phyloP scores from a whole-genome alignment of 306 rosid genomes.

The Hippophae gyantsensis region DNA sequence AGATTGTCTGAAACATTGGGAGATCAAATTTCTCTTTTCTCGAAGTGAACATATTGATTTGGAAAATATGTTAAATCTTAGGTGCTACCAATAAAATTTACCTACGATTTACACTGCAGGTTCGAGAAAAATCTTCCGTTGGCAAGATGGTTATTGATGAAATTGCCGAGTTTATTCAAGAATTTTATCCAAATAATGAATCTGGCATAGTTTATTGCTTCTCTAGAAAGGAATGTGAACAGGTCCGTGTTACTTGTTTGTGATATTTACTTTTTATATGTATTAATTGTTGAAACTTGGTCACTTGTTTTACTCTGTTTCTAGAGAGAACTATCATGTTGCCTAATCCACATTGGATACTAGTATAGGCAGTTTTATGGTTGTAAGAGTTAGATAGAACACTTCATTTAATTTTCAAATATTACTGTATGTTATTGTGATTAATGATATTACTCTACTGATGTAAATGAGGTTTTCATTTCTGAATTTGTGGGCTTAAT shows the following conservation, averaged over 20 bases:
- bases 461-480: background rate
- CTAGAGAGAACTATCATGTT: background rate
- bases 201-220: conserved; percentile 95
- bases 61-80: too few species aligned
- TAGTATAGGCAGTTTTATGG: background rate
- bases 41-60: too few species aligned
- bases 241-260: conserved; percentile 34
- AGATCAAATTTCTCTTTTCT: too few species aligned
- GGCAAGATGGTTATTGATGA: conserved; percentile 71
- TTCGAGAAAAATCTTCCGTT: conserved; percentile 77
- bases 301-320: background rate
- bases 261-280: conserved; percentile 4
- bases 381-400: background rate
- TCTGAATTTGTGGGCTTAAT: background rate
- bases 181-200: conserved; percentile 62
- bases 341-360: background rate
- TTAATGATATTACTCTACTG: background rate
- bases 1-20: too few species aligned
- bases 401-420: too few species aligned
- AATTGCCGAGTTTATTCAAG: conserved; percentile 63
- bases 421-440: too few species aligned
- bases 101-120: conserved; percentile 28
- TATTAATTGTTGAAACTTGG: background rate
- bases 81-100: too few species aligned
- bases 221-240: conserved; percentile 92